Base-by-base conservation (phyloP, 2,329 filamentous ascomycete genomes). In the Aspergillus eucalypticola region DNA sequence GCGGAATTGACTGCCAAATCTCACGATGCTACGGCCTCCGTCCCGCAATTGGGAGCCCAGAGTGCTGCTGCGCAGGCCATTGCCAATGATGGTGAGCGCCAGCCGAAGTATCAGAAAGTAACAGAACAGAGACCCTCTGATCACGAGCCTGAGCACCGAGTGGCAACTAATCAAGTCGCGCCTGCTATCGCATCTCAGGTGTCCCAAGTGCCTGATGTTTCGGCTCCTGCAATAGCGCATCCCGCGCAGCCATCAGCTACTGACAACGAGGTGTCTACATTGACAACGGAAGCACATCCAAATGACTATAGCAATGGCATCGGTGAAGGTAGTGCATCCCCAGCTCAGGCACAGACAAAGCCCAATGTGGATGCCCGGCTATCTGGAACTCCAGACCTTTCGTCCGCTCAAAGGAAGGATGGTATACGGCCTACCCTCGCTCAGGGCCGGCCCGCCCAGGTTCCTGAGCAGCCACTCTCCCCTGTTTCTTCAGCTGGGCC, bases 401-500 rank as follows among this genome's bases (percentile, higher is more conserved):
- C 62, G 8, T 61, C 63, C 17, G 32, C 64, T 4, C 68, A 67
- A 58, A 69, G 66, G 56, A 75, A 73, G 58, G 62, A 66, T 60
- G 69, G 72, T 53, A 58, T 62, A 50, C 72, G 66, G 23, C 67
- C 71, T 5, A 69, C 73, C 58, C 65, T 74, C 48, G 61, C 65
- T 19, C 51, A 72, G 51, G 69, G 72, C 8, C 63, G 66, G n/a
- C 62, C 67, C 19, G 8, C 44, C 15, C 62, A 69, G 19, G 60
- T 65, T 15, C 48, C 66, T 41, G 76, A 79, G 54, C 75, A 78
- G 50, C 76, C 76, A 19, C 73, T 78, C 38, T 80, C 78, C 8
- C 84, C 85, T 23, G 84, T 81, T 8, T 94, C 91, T 5, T 92
- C 89, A 1, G 78, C 85, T 57, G 86, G 82, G 32, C 84, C 88